Conservation (phyloP, 192 early-diverging fungal species). For the Funneliformis mosseae region DNA sequence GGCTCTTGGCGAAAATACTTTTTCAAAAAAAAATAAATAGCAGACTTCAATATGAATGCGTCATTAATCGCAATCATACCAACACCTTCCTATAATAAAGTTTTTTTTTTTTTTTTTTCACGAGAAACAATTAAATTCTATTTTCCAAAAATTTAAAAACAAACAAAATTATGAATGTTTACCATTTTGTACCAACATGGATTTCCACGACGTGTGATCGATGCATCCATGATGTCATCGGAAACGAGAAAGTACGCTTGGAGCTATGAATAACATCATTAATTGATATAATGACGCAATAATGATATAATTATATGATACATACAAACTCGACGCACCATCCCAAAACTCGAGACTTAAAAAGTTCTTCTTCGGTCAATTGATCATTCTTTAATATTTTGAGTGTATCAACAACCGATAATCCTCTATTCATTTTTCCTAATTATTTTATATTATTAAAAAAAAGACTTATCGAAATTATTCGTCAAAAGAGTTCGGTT, state of each 20-base stretch:
- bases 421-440: slow-evolving; percentile 98
- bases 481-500: not conserved
- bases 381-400: slow-evolving; percentile 73
- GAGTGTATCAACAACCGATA: slow-evolving; percentile 91
- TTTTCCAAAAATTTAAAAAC: too few species aligned
- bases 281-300: not conserved
- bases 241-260: slow-evolving; percentile 98
- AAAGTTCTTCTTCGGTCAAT: slow-evolving; percentile 78
- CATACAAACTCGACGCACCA: slow-evolving; percentile 93
- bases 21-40: slow-evolving; percentile 92
- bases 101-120: not conserved
- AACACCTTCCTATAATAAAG: slow-evolving; percentile 62
- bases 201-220: slow-evolving; percentile 93
- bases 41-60: slow-evolving; percentile 87
- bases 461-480: not conserved
- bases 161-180: slow-evolving; percentile 28
- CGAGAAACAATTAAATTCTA: too few species aligned
- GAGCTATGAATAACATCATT: slow-evolving; percentile 57
- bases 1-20: slow-evolving; percentile 86
- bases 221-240: slow-evolving; percentile 98
- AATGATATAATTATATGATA: not conserved
- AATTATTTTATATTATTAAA: not conserved
- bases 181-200: slow-evolving; percentile 93
- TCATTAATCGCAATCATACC: slow-evolving; percentile 96
- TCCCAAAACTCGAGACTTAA: slow-evolving; percentile 87